These are phyloP conservation scores for Botryosphaeria dothidea DNA, from an alignment of 2,329 filamentous ascomycete species.

Conservation along the genomic window DNA sequence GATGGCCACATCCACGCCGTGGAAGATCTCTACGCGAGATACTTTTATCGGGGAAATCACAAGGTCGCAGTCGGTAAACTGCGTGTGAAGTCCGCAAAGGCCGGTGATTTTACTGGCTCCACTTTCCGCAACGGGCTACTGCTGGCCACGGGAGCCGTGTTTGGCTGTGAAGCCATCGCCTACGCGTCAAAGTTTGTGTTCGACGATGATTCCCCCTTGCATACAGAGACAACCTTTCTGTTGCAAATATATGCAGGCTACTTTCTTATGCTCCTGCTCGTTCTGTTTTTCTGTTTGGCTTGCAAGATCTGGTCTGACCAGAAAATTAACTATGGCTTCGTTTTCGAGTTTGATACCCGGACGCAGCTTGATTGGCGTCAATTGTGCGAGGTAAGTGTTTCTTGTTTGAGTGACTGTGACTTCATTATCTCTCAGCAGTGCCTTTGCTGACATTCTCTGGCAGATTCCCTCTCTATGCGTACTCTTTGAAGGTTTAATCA, in stretches of 20 bases:
- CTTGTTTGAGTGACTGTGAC: too few species aligned
- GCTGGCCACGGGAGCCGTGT: conserved; percentile 43
- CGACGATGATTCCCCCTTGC: conserved; percentile 26
- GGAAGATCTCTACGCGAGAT: conserved; percentile 90
- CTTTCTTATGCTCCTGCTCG: conserved; percentile 78
- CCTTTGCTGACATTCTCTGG: conserved; percentile 53
- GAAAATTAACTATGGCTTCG: conserved; percentile 94
- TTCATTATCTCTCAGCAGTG: conserved; percentile 65
- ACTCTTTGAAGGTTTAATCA: conserved; percentile 71
- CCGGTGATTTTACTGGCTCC: conserved; percentile 59
- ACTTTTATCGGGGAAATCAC: conserved; percentile 91
- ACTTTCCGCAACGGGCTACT: conserved; percentile 59
- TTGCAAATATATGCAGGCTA: conserved; percentile 84
- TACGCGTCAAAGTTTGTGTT: conserved; percentile 36
- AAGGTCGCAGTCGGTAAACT: conserved; percentile 90
- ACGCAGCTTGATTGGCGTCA: conserved; percentile 88
- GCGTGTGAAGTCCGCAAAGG: conserved; percentile 65
- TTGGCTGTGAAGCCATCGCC: conserved; percentile 46
- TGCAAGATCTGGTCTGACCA: conserved; percentile 79
- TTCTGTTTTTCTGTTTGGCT: conserved; percentile 81
- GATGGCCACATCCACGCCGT: conserved; percentile 78
- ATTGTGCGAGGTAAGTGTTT: conserved; percentile 63
- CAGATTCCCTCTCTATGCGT: conserved; percentile 81
- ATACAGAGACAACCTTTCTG: conserved; percentile 51
- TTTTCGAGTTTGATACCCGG: conserved; percentile 92